Base-by-base conservation (phyloP, 306 rosid species). In the Arachis hypogaea region DNA sequence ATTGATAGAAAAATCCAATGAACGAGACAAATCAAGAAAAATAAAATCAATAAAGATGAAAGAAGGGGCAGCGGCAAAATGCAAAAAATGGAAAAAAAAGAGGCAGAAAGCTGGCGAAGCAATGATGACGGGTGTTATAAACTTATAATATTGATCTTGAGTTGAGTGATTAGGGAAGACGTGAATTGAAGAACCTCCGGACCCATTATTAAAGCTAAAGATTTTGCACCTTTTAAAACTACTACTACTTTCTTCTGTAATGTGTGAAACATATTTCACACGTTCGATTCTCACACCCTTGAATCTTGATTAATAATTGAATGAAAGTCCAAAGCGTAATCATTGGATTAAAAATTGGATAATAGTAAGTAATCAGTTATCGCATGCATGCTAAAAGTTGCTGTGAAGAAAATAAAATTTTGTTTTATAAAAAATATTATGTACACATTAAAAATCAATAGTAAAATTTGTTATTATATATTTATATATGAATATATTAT, bases 191-290 rank as follows among this genome's bases (percentile, higher is more conserved):
- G 59, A n/a, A n/a, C 29, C 7, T 16, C 64, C 43, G 22, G 6
- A 59, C 6, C 55, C 55, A 49, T 49, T 11, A 30, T 30, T 29
- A 3, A 7, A 6, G 36, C 38, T 30, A 59, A 28, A 30, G 55
- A 61, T 61, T 61, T 10, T 38, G 16, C 46, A 38, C 64, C 64
- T 59, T 33, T 10, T 11, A 59, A 11, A 54, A 59, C 28, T 36
- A 5, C 4, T 61, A 33, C 38, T 33, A 33, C 38, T 33, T 33
- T 33, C 38, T 33, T 33, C 38, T 33, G 0, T 57, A 22, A 22
- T 28, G 38, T 12, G 16, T 60, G 65, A 60, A 60, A 36, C 66
- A 61, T 38, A 11, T 61, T 36, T 61, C 46, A 36, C 65, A 60
- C 44, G 46, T 60, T 60, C 4, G 44, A 60, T 33, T 60, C 16